Percentiles rank a stretch among this genome's conserved stretches.
These are phyloP conservation scores for Ceratocystis cubensis DNA, from an alignment of 2,329 filamentous ascomycete species.

Conservation along the genomic window DNA sequence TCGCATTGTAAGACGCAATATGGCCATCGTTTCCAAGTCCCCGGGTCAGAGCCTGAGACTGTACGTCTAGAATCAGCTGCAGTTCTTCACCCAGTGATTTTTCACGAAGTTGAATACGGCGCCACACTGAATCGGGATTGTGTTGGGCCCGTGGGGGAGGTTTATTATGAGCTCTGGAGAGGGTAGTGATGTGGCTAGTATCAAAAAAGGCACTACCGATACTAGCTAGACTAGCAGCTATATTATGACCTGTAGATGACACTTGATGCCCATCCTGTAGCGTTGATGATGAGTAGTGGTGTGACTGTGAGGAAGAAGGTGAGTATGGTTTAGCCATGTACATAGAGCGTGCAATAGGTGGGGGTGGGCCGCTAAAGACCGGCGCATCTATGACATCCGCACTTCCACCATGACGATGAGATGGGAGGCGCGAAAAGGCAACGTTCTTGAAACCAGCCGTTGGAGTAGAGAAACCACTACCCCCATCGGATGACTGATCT, in stretches of 20 bases:
- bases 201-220: slow-evolving; percentile 32
- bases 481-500: neutral
- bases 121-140: slow-evolving; percentile 36
- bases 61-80: slow-evolving; percentile 38
- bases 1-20: neutral
- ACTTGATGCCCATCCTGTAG: slow-evolving; percentile 7
- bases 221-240: slow-evolving; percentile 20
- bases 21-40: slow-evolving; percentile 9
- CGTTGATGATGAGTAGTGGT: slow-evolving; percentile 20
- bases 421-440: slow-evolving; percentile 13
- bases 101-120: slow-evolving; percentile 36
- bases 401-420: neutral
- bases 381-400: slow-evolving; percentile 22
- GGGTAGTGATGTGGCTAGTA: slow-evolving; percentile 21
- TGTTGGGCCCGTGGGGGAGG: neutral
- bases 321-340: slow-evolving; percentile 21
- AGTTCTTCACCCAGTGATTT: slow-evolving; percentile 36
- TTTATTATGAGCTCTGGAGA: neutral
- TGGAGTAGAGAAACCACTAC: neutral
- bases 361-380: slow-evolving; percentile 39
- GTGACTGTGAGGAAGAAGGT: slow-evolving; percentile 23
- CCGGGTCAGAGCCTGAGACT: slow-evolving; percentile 30
- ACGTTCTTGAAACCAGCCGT: slow-evolving; percentile 12
- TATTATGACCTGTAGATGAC: neutral
- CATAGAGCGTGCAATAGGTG: slow-evolving; percentile 37